Percentiles rank a stretch among this genome's conserved stretches.
Conservation (phyloP, 352 stramenopile species). For the Pythium phragmitis region DNA sequence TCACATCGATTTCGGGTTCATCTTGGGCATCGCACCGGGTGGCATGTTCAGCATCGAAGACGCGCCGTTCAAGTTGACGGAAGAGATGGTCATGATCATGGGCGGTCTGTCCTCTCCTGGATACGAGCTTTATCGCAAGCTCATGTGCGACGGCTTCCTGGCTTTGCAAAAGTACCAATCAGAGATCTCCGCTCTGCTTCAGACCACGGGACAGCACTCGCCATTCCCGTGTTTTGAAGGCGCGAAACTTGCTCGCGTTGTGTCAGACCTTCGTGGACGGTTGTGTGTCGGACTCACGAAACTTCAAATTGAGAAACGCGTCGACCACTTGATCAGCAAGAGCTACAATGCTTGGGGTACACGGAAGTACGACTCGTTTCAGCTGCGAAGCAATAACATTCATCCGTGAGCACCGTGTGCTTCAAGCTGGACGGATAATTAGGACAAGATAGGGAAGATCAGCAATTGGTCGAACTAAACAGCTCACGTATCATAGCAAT, state of each 20-base stretch:
- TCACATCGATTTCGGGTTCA: constrained; percentile 99
- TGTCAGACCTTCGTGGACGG: constrained; percentile 62
- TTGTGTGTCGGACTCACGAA: constrained; percentile 72
- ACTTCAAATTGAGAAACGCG: constrained; percentile 63
- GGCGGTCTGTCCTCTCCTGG: constrained; percentile 83
- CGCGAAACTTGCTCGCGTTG: constrained; percentile 52
- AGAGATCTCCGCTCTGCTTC: constrained; percentile 93
- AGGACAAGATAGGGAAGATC: constrained; percentile 10
- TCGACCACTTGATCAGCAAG: constrained; percentile 82
- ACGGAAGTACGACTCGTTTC: constrained; percentile 89
- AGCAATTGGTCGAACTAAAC: not conserved
- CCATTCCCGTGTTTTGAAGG: constrained; percentile 94
- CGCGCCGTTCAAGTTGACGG: constrained; percentile 98
- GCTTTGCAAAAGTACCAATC: constrained; percentile 92
- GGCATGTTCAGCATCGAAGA: constrained; percentile 97
- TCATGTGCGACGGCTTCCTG: constrained; percentile 93
- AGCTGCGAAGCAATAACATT: constrained; percentile 90
- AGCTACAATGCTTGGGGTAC: constrained; percentile 89
- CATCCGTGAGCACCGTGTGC: constrained; percentile 37
- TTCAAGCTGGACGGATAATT: constrained; percentile 2
- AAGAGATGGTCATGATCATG: constrained; percentile 97
- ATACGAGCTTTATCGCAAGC: constrained; percentile 90
- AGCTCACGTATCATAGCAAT: constrained; percentile 23
- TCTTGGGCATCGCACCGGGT: constrained; percentile 96
- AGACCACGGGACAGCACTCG: constrained; percentile 94